Base-by-base conservation (phyloP, 176 grass and related monocot species). In the Bonia amplexicaulis region DNA sequence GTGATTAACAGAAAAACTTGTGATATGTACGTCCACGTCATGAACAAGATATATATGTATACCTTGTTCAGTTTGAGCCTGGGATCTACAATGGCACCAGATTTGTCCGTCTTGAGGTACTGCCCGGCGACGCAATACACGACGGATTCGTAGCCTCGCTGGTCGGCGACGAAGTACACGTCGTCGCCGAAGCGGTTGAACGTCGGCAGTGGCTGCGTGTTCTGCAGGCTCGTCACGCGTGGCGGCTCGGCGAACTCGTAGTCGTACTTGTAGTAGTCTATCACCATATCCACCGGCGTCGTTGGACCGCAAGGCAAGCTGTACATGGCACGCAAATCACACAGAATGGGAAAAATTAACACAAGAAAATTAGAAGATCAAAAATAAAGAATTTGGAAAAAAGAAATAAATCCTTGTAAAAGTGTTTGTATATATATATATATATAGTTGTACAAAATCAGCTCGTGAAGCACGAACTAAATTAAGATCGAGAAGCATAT, bases 171-270 rank as follows among this genome's bases (percentile, higher is more conserved):
- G 45, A 94, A 94, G 79, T 89, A 59, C 3, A 74, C 17, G 25
- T 89, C 89, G 2, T 94, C 87, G 0, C 92, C 92, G 5, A 89
- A 91, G 65, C 85, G 10, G 7, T 29, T 33, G 49, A 89, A 91
- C 10, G 92, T 91, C 1, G 84, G 37, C 66, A 82, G 53, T 9
- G 89, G 89, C 7, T 87, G 40, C 0, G 89, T 94, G 60, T 87
- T 91, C 74, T 94, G 92, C 61, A 91, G 71, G 66, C 92, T 92
- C 12, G 92, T 94, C 40, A 89, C 68, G 10, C 87, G 87, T 14
- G 89, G 89, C 10, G 90, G 89, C 80, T 94, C 87, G 22, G 89
- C 87, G 51, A 90, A 91, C 82, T 94, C 92, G 48, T 83, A 92
- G 80, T 94, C 89, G 31, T 85, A 67, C 44, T 22, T 71, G 74